Conservation (phyloP, 1,284 basidiomycete species). For the Cerrena zonata region DNA sequence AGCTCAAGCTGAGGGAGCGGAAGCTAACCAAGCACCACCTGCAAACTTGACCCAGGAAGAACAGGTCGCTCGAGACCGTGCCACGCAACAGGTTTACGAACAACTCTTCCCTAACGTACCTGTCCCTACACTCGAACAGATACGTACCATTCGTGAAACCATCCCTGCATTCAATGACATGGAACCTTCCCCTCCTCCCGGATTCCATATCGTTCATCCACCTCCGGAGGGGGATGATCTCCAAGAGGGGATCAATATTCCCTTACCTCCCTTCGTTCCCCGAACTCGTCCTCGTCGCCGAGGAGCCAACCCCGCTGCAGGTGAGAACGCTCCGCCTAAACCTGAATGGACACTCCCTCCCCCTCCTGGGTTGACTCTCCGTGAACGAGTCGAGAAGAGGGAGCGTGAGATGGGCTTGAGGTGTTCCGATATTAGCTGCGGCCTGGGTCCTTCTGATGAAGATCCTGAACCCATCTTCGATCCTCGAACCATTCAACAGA, state of each 20-base stretch:
- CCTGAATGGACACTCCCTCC: conserved; percentile 33
- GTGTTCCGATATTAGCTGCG: conserved; percentile 66
- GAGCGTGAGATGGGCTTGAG: conserved; percentile 65
- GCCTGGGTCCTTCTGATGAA: conserved; percentile 68
- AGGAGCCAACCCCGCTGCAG: background rate
- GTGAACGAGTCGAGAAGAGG: conserved; percentile 57
- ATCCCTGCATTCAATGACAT: background rate
- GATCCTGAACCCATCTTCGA: conserved; percentile 45
- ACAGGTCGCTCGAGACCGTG: background rate
- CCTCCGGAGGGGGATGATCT: background rate
- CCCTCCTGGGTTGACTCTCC: conserved; percentile 43
- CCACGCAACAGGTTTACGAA: background rate
- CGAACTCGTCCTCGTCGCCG: background rate
- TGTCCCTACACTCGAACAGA: background rate
- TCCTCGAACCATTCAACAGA: conserved; percentile 35
- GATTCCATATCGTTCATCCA: background rate
- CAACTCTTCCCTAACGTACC: background rate
- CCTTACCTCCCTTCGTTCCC: background rate
- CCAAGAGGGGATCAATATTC: background rate
- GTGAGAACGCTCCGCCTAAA: conserved; percentile 12
- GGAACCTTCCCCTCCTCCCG: no score
- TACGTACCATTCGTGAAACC: background rate
- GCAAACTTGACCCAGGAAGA: background rate
- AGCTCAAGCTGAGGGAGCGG: background rate
- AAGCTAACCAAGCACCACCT: background rate